Evolutionary conservation across 2,329 filamentous ascomycete species (phyloP), one percentile per base, ranked within the genome.

Genomic region (Pyrenophora tritici-repentis): DNA sequence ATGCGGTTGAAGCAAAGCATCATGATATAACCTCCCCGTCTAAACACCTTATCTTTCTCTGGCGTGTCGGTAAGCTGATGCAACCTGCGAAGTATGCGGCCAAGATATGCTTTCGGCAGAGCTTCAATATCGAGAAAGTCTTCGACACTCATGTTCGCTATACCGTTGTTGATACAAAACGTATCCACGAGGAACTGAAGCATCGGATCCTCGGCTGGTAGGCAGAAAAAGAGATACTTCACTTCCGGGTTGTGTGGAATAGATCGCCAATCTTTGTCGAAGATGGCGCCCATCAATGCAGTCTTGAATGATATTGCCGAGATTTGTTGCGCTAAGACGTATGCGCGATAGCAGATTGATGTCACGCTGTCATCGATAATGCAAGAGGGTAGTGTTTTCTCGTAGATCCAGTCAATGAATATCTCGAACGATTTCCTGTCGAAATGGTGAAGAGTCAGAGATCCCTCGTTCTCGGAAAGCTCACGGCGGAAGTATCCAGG

Each of bases 381-480:
- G 22, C 9, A 13, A 13, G 13, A 13, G 3, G 14, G 43, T 6
- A 56, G 20, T 24, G 4, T 17, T 13, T 31, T 40, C 17, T 53
- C 45, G n/a, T 53, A 53, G 8, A 53, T 13, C 53, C 49, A 53
- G 20, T 47, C 53, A 6, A 56, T 38, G 5, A 56, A 47, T 18
- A 42, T 14, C 9, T 53, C 35, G 34, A 53, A 56, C 1, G 3
- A 6, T 4, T 45, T 24, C 22, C 26, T 4, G 22, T 39, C 10
- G 2, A 24, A 13, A 12, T 34, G 3, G 35, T 8, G 7, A 12
- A 38, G 8, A 16, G 17, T 14, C 12, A 17, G 2, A 33, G 7
- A 13, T 10, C 14, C 12, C 14, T 22, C 2, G 7, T 16, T 2
- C 33, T 8, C 9, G 14, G 17, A 22, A 5, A 42, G n/a, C 17